Evolutionary conservation across 2,329 filamentous ascomycete species (phyloP), one percentile per base, ranked within the genome.

Genomic region (Microdochium bolleyi): DNA sequence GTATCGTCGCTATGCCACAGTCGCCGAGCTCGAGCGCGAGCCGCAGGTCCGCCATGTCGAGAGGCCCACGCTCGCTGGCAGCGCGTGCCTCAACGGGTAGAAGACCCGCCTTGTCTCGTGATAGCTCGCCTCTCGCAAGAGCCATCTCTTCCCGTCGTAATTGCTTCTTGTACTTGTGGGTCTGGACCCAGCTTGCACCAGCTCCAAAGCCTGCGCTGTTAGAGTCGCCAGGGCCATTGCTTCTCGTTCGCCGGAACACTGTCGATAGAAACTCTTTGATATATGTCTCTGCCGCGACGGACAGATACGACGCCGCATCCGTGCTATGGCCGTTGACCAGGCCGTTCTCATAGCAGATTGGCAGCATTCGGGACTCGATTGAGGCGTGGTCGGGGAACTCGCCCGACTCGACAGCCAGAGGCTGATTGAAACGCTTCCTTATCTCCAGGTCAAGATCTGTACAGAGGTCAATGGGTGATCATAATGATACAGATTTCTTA

Each of bases 31-130:
- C 82, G 16, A 95, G 68, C 1, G 89, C 84, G 2, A 96, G 73
- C 37, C 87, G 80, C 49, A 96, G 69, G 66, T 96, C 92, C 19
- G 85, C 83, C 71, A 92, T 86, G 14, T 84, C 84, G 1, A 96
- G 70, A 1, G 88, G 83, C 5, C 84, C 80, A 38, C 90, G 78
- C 60, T 87, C 83, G 52, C 82, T 82, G 16, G 87, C 85, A 51
- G 87, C 85, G 64, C 88, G 90, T 2, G 88, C 82, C 68, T 96
- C 91, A 34, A 91, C 73, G 0, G 92, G 92, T 5, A 96, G 71
- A 25, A 95, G 70, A 1, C 91, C 91, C 49, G 81, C 85, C 55
- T 87, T 85, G 54, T 91, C 88, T 58, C 89, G 79, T 19, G 80
- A 74, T 1, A 95, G 67, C 60, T 92, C 88, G 3, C 91, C 90